These are phyloP conservation scores for Pseudocercospora fuligena DNA, from an alignment of 2,329 filamentous ascomycete genomes.

Conservation along the genomic window DNA sequence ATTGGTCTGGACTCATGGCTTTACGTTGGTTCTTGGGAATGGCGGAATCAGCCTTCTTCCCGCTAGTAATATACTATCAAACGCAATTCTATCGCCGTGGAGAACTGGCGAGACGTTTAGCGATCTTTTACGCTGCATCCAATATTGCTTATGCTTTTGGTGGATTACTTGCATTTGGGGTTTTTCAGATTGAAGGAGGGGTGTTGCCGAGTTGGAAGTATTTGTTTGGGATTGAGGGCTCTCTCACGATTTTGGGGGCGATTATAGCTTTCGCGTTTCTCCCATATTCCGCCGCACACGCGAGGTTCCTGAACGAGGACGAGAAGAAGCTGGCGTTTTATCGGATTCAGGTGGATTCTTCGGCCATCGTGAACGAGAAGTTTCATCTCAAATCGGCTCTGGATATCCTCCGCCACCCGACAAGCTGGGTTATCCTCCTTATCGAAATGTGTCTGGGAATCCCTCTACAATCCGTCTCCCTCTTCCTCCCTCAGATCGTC, in stretches of 20 bases:
- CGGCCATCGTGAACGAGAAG: constrained; percentile 63
- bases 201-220: constrained; percentile 65
- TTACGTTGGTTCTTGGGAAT: constrained; percentile 68
- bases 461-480: constrained; percentile 60
- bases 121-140: constrained; percentile 75
- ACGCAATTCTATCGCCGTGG: constrained; percentile 70
- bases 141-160: constrained; percentile 74
- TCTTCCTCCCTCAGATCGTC: constrained; percentile 65
- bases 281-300: constrained; percentile 66
- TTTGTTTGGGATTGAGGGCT: constrained; percentile 67
- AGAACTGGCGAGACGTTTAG: constrained; percentile 71
- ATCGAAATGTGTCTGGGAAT: constrained; percentile 66
- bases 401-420: constrained; percentile 59
- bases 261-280: constrained; percentile 72
- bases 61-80: constrained; percentile 67
- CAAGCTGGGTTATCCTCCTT: constrained; percentile 58
- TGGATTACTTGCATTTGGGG: constrained; percentile 63
- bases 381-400: constrained; percentile 59
- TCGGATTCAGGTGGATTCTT: constrained; percentile 77
- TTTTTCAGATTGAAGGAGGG: constrained; percentile 62
- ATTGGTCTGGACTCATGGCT: constrained; percentile 69
- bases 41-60: constrained; percentile 70
- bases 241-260: constrained; percentile 62
- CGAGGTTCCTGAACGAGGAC: constrained; percentile 67
- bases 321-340: constrained; percentile 72